These are phyloP conservation scores for Coprinellus micaceus DNA, from an alignment of 768 basidiomycete genomes.

Conservation along the genomic window DNA sequence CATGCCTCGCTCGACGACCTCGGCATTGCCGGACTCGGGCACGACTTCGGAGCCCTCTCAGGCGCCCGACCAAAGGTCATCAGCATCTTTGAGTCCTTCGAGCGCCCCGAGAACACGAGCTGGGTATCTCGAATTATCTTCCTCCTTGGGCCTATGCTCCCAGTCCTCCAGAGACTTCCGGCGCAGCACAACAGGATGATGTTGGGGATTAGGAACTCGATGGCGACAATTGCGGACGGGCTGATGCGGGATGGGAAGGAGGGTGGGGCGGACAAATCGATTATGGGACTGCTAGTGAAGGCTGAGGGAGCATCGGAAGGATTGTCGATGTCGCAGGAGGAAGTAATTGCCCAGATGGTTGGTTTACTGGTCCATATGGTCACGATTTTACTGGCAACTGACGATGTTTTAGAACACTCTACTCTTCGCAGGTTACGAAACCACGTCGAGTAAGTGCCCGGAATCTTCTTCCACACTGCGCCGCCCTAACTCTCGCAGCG, in stretches of 20 bases:
- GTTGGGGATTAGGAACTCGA: conserved; percentile 27
- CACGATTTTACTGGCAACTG: too few relatives aligned
- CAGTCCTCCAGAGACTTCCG: conserved; percentile 32
- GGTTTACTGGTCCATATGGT: conserved; percentile 27
- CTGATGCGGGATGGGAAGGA: conserved; percentile 33
- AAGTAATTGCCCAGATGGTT: conserved; percentile 33
- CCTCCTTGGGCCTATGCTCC: conserved; percentile 35
- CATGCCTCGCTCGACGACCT: conserved; percentile 43
- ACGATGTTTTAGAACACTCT: background rate
- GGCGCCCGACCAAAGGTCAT: conserved; percentile 41
- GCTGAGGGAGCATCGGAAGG: conserved; percentile 28
- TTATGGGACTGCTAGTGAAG: conserved; percentile 37
- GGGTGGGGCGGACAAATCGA: conserved; percentile 37
- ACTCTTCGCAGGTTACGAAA: conserved; percentile 44
- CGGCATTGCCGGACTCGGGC: conserved; percentile 57
- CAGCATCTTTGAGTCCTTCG: conserved; percentile 38
- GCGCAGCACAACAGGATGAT: conserved; percentile 29
- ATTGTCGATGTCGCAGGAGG: conserved; percentile 31
- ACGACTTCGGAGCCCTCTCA: conserved; percentile 52
- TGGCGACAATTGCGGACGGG: conserved; percentile 37
- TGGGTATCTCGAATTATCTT: conserved; percentile 27
- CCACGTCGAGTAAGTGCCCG: conserved; percentile 43
- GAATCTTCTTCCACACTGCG: background rate
- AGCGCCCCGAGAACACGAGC: conserved; percentile 19
- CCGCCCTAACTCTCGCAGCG: conserved; percentile 36